phyloP scores from a whole-genome alignment of 192 early-diverging fungal species.

The Coemansia sp. region DNA sequence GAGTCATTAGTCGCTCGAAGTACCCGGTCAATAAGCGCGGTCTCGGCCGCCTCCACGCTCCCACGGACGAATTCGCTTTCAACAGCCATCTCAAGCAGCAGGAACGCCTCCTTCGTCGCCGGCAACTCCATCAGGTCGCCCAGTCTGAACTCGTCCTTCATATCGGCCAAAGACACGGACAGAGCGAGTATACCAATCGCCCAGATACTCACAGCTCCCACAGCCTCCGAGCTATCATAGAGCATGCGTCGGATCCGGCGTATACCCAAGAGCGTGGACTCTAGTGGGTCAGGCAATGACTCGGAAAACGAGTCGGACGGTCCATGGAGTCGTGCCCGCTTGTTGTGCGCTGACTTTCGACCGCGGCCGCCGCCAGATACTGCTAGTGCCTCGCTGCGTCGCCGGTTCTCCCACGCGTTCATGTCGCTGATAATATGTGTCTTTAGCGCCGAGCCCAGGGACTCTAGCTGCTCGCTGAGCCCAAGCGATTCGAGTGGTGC shows the following conservation, averaged over 20 bases:
- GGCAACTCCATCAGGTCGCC: conserved; percentile 34
- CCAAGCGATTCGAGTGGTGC: neutral
- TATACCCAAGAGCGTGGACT: conserved; percentile 24
- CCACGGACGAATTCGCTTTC: conserved; percentile 19
- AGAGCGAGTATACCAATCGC: conserved; percentile 37
- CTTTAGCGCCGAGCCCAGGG: conserved; percentile 40
- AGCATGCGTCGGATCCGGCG: conserved; percentile 21
- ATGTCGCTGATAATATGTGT: conserved; percentile 53
- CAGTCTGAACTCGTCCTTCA: conserved; percentile 43
- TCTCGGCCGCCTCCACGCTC: conserved; percentile 24
- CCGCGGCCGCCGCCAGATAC: conserved; percentile 1
- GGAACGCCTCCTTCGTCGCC: conserved; percentile 30
- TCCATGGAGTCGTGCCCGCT: conserved; percentile 23
- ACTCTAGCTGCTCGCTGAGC: conserved; percentile 24
- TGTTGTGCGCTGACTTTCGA: conserved; percentile 15
- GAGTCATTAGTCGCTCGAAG: conserved; percentile 29
- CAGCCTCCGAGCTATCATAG: conserved; percentile 1
- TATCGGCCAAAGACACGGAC: conserved; percentile 48
- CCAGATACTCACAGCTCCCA: conserved; percentile 25
- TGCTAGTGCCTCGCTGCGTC: conserved; percentile 24
- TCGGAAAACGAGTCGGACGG: neutral
- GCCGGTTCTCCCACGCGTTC: conserved; percentile 45
- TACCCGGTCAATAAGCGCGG: conserved; percentile 22
- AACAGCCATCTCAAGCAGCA: conserved; percentile 30
- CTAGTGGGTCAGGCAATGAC: conserved; percentile 35